Evolutionary conservation across 352 stramenopile genomes (phyloP).

Genomic region (Globisporangium orthogonon): DNA sequence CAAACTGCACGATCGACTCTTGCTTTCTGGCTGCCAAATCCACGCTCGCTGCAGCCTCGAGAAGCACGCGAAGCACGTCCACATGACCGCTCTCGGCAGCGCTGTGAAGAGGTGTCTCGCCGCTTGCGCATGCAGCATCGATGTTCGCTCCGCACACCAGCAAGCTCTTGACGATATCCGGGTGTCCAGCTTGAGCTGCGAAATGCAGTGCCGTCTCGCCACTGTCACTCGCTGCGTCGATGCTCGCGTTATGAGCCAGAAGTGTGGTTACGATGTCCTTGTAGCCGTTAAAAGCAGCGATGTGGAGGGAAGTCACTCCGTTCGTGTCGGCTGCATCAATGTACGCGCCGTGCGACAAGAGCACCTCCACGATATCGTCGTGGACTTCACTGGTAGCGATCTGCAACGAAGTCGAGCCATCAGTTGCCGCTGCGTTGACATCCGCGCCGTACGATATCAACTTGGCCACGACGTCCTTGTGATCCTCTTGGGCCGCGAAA

Average conservation of each 20-base stretch:
- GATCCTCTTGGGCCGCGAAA: neutral
- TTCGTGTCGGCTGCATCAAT: constrained; percentile 28
- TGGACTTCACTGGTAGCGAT: constrained; percentile 33
- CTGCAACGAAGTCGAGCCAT: constrained; percentile 37
- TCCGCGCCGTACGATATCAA: neutral
- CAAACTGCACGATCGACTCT: no score
- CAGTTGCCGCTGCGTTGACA: neutral
- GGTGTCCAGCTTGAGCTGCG: no score
- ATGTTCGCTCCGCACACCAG: no score
- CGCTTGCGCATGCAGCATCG: no score
- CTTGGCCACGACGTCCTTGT: neutral
- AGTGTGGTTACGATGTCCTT: neutral
- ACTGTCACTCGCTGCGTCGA: neutral
- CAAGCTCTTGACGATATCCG: no score
- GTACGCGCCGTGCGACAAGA: constrained; percentile 28
- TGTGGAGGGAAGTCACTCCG: constrained; percentile 7
- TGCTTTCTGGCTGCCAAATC: no score
- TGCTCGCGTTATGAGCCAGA: neutral
- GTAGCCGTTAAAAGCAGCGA: constrained; percentile 19
- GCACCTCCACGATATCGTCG: constrained; percentile 23
- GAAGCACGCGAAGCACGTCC: no score
- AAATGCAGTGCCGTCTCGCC: no score
- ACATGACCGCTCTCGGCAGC: no score
- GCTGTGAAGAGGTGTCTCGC: no score
- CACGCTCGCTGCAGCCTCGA: no score